Percentiles rank a stretch among this genome's conserved stretches.
Evolutionary conservation across 164 flowering plant genomes (phyloP).

Genomic region (Vitis vinifera): DNA sequence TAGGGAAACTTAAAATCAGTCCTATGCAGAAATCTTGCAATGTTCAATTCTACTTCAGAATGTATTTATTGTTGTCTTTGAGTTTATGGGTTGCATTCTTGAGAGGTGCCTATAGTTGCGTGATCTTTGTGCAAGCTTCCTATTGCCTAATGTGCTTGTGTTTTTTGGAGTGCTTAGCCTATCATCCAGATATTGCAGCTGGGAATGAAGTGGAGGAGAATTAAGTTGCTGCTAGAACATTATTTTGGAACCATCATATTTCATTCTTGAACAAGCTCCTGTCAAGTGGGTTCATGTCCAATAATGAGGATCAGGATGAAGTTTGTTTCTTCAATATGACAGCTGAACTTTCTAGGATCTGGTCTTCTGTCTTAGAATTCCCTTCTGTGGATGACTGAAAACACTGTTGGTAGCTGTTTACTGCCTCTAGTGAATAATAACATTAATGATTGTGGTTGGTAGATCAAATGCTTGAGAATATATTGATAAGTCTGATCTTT

Average conservation of each 20-base stretch:
- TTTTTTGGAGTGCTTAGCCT: constrained; percentile 94
- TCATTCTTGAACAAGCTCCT: constrained; percentile 65
- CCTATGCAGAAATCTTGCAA: constrained; percentile 92
- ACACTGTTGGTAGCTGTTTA: too few relatives aligned
- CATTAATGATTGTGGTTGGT: too few relatives aligned
- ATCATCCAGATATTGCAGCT: constrained; percentile 11
- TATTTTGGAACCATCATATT: constrained; percentile 78
- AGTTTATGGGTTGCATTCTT: constrained; percentile 70
- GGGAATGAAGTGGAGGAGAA: constrained; percentile 68
- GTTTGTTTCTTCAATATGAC: too few relatives aligned
- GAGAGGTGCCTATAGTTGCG: constrained; percentile 59
- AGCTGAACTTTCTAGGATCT: too few relatives aligned
- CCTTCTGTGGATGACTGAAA: too few relatives aligned
- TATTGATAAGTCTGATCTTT: too few relatives aligned
- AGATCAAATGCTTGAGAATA: too few relatives aligned
- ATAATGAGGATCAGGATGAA: too few relatives aligned
- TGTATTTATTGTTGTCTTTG: constrained; percentile 79
- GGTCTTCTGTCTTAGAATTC: too few relatives aligned
- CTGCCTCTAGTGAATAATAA: too few relatives aligned
- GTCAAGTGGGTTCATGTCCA: too few relatives aligned
- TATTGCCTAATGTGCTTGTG: constrained; percentile 78
- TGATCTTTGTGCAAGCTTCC: constrained; percentile 68
- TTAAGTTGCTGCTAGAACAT: constrained; percentile 56
- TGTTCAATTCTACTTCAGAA: constrained; percentile 77
- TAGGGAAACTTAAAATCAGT: constrained; percentile 75